phyloP scores from a whole-genome alignment of 2,329 filamentous ascomycete genomes.

The Sporothrix brasiliensis region DNA sequence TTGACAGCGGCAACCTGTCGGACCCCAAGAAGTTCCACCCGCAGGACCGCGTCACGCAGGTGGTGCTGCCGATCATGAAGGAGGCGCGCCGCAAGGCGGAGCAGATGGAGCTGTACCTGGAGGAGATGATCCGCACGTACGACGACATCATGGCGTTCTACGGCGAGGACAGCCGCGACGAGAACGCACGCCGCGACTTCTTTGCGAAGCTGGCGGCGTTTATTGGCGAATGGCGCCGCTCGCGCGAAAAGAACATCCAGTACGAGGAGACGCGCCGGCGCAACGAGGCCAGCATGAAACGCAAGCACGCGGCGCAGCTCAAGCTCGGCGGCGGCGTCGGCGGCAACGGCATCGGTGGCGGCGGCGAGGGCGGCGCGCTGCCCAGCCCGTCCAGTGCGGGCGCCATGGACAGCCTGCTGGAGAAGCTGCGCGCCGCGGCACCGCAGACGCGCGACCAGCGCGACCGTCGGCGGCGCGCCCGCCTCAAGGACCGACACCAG shows the following conservation, averaged over 20 bases:
- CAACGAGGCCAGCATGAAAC: conserved; percentile 90
- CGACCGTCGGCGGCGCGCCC: conserved; percentile 81
- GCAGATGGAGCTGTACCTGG: conserved; percentile 89
- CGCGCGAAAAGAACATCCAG: conserved; percentile 84
- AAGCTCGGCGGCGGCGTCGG: conserved; percentile 54
- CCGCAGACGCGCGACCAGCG: conserved; percentile 87
- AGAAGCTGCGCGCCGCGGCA: conserved; percentile 91
- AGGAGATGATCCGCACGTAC: conserved; percentile 88
- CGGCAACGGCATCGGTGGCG: conserved; percentile 47
- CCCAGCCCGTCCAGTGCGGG: conserved; percentile 74
- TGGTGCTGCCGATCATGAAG: conserved; percentile 94
- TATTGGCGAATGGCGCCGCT: conserved; percentile 93
- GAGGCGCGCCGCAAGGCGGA: conserved; percentile 94
- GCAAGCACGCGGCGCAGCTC: conserved; percentile 74
- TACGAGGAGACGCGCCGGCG: conserved; percentile 80
- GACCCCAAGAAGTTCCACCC: conserved; percentile 98
- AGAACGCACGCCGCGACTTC: conserved; percentile 92
- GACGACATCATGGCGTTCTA: conserved; percentile 97
- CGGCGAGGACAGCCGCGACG: conserved; percentile 88
- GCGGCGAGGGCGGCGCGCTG: conserved; percentile 49
- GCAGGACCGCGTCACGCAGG: conserved; percentile 88
- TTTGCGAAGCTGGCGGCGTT: conserved; percentile 92
- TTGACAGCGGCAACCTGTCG: conserved; percentile 91
- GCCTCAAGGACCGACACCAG: conserved; percentile 88
- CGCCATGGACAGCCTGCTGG: conserved; percentile 92